Evolutionary conservation across 371 early-diverging fungal genomes (phyloP).

Genomic region (Mortierella sp.): DNA sequence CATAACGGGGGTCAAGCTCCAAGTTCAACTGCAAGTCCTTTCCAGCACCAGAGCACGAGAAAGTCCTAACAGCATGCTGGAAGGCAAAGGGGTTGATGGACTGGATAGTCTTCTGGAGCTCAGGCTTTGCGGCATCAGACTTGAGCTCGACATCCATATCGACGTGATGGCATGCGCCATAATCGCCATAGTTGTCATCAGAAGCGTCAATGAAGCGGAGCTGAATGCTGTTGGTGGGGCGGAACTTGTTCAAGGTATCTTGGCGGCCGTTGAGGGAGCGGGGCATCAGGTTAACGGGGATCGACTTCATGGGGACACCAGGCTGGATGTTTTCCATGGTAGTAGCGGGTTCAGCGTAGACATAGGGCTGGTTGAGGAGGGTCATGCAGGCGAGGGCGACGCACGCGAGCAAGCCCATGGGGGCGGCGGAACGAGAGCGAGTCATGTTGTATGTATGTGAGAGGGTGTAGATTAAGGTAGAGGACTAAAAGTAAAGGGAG

Average conservation of each 20-base stretch:
- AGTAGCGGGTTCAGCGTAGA: neutral
- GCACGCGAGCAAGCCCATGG: slow-evolving; percentile 5
- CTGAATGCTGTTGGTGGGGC: slow-evolving; percentile 24
- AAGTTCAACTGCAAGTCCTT: slow-evolving; percentile 17
- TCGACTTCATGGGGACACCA: slow-evolving; percentile 36
- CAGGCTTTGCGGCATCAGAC: slow-evolving; percentile 14
- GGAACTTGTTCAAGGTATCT: slow-evolving; percentile 19
- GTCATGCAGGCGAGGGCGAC: slow-evolving; percentile 13
- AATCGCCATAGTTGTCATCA: slow-evolving; percentile 13
- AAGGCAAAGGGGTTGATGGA: slow-evolving; percentile 43
- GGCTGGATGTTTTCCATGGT: slow-evolving; percentile 1
- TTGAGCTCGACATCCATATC: slow-evolving; percentile 44
- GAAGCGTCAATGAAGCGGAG: slow-evolving; percentile 37
- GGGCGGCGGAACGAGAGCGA: slow-evolving; percentile 5
- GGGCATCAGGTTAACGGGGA: slow-evolving; percentile 29
- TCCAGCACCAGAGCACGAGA: slow-evolving; percentile 23
- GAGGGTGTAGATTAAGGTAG: neutral
- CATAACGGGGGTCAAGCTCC: slow-evolving; percentile 29
- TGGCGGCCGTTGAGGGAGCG: slow-evolving; percentile 25
- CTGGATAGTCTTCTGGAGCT: slow-evolving; percentile 22
- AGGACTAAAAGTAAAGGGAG: neutral
- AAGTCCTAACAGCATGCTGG: slow-evolving; percentile 29
- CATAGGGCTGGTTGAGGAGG: neutral
- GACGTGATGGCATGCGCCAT: slow-evolving; percentile 38
- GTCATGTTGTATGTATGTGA: neutral